Evolutionary conservation across 768 basidiomycete genomes (phyloP).

Genomic region (Boletus subparvulus): DNA sequence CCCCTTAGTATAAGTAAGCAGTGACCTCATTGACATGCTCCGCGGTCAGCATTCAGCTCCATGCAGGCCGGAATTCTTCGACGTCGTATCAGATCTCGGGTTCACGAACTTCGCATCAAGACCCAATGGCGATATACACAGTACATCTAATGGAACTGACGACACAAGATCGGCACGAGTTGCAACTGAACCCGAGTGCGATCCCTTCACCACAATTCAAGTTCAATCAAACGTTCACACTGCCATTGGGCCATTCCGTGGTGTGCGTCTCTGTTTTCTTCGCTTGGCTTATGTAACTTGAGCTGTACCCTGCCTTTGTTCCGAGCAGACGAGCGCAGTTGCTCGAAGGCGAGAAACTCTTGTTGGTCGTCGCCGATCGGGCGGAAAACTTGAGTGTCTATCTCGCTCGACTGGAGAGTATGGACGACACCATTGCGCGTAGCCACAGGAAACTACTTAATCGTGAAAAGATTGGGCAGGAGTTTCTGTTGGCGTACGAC

Average conservation of each 20-base stretch:
- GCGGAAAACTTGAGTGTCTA: constrained; percentile 38
- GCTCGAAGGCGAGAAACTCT: constrained; percentile 39
- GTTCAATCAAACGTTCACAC: too few species aligned
- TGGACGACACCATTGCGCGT: constrained; percentile 34
- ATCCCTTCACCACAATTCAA: too few species aligned
- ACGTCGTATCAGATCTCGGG: neutral
- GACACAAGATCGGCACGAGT: constrained; percentile 25
- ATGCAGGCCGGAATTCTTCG: too few species aligned
- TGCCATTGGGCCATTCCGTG: constrained; percentile 18
- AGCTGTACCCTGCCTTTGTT: neutral
- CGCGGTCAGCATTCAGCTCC: too few species aligned
- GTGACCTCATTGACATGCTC: too few species aligned
- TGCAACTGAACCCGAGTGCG: neutral
- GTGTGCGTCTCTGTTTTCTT: constrained; percentile 7
- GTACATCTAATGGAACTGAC: constrained; percentile 30
- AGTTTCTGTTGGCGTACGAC: constrained; percentile 49
- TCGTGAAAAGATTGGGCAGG: constrained; percentile 46
- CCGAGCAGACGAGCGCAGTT: constrained; percentile 39
- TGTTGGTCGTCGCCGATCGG: constrained; percentile 42
- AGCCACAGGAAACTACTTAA: constrained; percentile 35
- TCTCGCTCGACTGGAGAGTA: constrained; percentile 33
- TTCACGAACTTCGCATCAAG: constrained; percentile 11
- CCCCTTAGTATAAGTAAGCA: too few species aligned
- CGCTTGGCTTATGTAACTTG: too few species aligned
- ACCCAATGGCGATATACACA: constrained; percentile 20